Conservation (phyloP, 208 protist genomes). For the Spongospora subterranea region DNA sequence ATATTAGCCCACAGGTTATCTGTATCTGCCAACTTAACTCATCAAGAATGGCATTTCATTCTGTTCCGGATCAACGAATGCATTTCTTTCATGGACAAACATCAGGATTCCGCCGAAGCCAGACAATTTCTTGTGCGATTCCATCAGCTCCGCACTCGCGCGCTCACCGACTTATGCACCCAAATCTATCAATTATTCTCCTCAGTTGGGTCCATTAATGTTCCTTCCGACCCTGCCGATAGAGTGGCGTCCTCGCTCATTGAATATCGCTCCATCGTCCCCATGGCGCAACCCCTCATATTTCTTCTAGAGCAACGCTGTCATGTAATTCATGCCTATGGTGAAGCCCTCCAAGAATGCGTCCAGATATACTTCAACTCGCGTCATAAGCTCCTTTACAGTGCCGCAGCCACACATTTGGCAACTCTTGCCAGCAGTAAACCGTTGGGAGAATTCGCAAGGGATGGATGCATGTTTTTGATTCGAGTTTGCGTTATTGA, state of each 20-base stretch:
- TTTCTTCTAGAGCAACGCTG: neutral
- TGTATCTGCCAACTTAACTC: neutral
- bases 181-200: neutral
- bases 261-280: neutral
- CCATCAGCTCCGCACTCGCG: constrained; percentile 17
- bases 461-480: neutral
- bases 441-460: neutral
- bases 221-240: neutral
- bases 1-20: constrained; percentile 15
- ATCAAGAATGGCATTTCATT: neutral
- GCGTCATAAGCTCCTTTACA: constrained; percentile 13
- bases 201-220: neutral
- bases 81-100: constrained; percentile 27
- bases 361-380: constrained; percentile 18
- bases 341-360: constrained; percentile 40
- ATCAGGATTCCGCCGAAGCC: constrained; percentile 14
- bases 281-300: neutral
- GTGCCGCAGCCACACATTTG: neutral
- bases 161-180: neutral
- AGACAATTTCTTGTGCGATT: neutral
- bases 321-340: neutral
- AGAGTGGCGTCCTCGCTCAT: neutral
- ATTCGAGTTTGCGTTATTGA: constrained; percentile 19
- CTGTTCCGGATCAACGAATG: constrained; percentile 37
- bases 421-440: neutral